Evolutionary conservation across 768 basidiomycete genomes (phyloP), one percentile per base, ranked within the genome.

Genomic region (Phylloporus scabripes): DNA sequence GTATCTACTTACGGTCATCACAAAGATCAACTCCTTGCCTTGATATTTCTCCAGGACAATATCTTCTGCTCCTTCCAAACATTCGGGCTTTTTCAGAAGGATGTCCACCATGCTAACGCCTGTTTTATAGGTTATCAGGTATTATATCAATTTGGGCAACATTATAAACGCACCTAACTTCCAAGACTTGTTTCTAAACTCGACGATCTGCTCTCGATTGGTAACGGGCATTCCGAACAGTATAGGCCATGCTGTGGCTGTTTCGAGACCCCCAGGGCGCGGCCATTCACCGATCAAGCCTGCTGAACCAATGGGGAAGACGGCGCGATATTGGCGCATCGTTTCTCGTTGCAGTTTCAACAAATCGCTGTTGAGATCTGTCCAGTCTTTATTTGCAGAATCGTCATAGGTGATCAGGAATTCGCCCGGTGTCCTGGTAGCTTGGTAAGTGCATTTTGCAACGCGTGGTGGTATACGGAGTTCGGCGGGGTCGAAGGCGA

Each of bases 391-490:
- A 23, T 23, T 23, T 2, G 21, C 21, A 3, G 2, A 2, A 23
- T 5, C 2, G 21, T 23, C 21, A 23, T 23, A 23, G 21, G 21
- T 5, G 11, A 21, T 21, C 29, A 53, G 37, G 4, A 60, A 39
- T 15, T 59, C 44, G n/a, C 36, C 36, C 0, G 59, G 56, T 12
- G 24, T 46, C 26, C 2, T 21, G 4, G 9, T 34, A 1, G 51
- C 41, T 0, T 4, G 20, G 24, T 44, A 39, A 4, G 17, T 2
- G 5, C 17, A 28, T 20, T 26, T 29, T 1, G 39, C 9, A 1
- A 50, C 29, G 44, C 42, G 41, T 1, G 36, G 48, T 4, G 2
- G 21, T 3, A 23, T 4, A 2, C 46, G 41, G n/a, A 59, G 54
- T 2, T 52, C 29, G 5, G 18, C 17, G 1, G 53, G 57, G 2